Base-by-base conservation (phyloP, 2,329 filamentous ascomycete genomes). In the Ceratocystis huliohia region DNA sequence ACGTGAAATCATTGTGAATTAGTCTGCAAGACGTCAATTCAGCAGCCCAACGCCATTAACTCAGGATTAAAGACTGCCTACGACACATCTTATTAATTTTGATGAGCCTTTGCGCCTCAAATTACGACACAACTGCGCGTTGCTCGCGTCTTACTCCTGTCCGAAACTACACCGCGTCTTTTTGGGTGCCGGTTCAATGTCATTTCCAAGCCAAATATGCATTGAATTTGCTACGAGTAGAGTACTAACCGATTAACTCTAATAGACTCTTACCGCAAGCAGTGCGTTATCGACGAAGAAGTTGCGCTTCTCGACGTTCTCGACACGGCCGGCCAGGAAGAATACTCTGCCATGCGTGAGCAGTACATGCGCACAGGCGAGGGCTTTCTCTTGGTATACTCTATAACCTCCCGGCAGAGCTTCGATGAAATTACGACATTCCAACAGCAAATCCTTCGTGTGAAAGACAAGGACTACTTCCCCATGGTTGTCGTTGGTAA, bases 391-490 rank as follows among this genome's bases (percentile, higher is more conserved):
- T 86, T 99, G 65, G 91, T 97, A 74, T 97, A 97, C 82, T 96
- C 92, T 71, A 99, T 99, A 80, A 96, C 90, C 66, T 96, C 93
- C 74, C 86, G 92, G 74, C 92, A 96, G 78, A 96, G 90, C 73
- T 97, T 96, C 74, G 93, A 99, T 76, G 94, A 99, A 80, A 97
- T 99, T 77, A 88, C 91, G 78, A 96, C 91, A 62, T 97, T 97
- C 79, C 92, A 97, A 78, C 92, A 97, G 82, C 94, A 99, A 79
- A 99, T 99, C 75, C 82, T 99, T 72, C 82, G 94, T 72, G 94
- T 99, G 73, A 99, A 99, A 84, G 94, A 97, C 81, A 97, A 96
- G 85, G 94, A 99, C 79, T 96, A 96, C 77, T 99, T 99, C 81
- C 94, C 94, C 72, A 97, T 99, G 81, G 96, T 97, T 67, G 89